Percentiles rank a stretch among this genome's conserved stretches.
Evolutionary conservation across 495 filamentous ascomycete genomes (phyloP).

Genomic region (Talaromyces borbonicus): DNA sequence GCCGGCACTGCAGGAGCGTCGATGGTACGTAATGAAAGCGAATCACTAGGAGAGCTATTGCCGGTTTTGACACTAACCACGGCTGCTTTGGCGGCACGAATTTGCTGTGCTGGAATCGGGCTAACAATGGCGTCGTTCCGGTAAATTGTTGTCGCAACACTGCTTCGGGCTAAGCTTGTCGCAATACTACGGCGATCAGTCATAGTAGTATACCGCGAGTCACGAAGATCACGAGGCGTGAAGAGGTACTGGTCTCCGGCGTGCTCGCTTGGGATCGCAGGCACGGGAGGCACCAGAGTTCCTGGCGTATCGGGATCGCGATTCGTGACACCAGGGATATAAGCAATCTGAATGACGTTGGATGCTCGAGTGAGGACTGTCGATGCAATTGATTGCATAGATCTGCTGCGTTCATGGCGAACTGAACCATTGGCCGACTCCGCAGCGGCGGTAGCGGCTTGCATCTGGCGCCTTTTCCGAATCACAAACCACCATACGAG

Average conservation of each 20-base stretch:
- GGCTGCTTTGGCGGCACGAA: slow-evolving; percentile 73
- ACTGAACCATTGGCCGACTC: slow-evolving; percentile 7
- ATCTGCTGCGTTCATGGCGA: slow-evolving; percentile 53
- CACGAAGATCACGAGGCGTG: slow-evolving; percentile 82
- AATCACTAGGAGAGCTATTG: slow-evolving; percentile 24
- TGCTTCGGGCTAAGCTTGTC: slow-evolving; percentile 56
- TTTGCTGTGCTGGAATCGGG: slow-evolving; percentile 72
- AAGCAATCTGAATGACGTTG: slow-evolving; percentile 98
- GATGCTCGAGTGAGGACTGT: slow-evolving; percentile 92
- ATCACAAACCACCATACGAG: slow-evolving; percentile 82
- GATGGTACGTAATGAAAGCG: slow-evolving; percentile 22
- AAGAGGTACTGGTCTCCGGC: slow-evolving; percentile 85
- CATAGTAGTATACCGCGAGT: slow-evolving; percentile 70
- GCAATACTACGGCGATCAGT: slow-evolving; percentile 55
- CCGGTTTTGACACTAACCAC: slow-evolving; percentile 75
- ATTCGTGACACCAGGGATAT: slow-evolving; percentile 96
- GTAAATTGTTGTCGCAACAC: slow-evolving; percentile 87
- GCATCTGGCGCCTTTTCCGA: slow-evolving; percentile 58
- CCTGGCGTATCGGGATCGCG: slow-evolving; percentile 74
- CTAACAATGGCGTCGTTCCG: slow-evolving; percentile 76
- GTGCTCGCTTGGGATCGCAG: slow-evolving; percentile 71
- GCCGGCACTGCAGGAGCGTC: slow-evolving; percentile 42
- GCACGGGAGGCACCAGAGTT: slow-evolving; percentile 81
- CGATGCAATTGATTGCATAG: slow-evolving; percentile 83
- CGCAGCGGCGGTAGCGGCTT: slow-evolving; percentile 39